Evolutionary conservation across 176 grass and related monocot genomes (phyloP), one percentile per base, ranked within the genome.

Genomic region (Eleusine indica): DNA sequence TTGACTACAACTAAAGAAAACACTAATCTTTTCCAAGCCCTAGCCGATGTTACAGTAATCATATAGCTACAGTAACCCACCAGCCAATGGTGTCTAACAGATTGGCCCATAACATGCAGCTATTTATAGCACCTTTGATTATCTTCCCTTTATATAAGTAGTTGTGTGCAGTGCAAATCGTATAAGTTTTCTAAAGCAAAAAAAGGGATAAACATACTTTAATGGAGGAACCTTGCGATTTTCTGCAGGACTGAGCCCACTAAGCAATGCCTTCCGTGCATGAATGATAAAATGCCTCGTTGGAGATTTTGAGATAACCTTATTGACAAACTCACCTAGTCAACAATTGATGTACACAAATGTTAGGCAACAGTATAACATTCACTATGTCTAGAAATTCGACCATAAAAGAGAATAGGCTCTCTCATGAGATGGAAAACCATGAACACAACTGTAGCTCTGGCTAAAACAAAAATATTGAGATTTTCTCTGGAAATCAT

Each of bases 221-320:
- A 97, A 80, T 94, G 95, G 92, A 66, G 95, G 95, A 77, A 97
- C 62, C 41, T 66, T 92, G 30, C 95, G 86, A 94, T 97, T 97
- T 22, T 78, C 88, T 64, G 90, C 92, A 86, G 95, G 95, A 89
- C 88, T 93, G 48, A 94, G 92, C 44, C 95, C 95, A 82, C 68
- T 93, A 56, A 97, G 90, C 84, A 97, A 94, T 25, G 95, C 95
- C 83, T 97, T 97, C 86, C 95, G 82, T 65, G 92, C 90, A 91
- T 97, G 95, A 86, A 97, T 86, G 58, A 97, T 97, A 56, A 97
- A 94, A 91, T 97, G 95, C 75, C 84, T 92, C 61, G 90, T 86
- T 77, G 95, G 92, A 41, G 95, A 97, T 82, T 87, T 94, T 49
- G 92, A 91, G 77, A 88, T 51, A 87, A 97, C 74, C 86, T 81